phyloP scores from a whole-genome alignment of 306 rosid genomes.

The Canavalia ensiformis region DNA sequence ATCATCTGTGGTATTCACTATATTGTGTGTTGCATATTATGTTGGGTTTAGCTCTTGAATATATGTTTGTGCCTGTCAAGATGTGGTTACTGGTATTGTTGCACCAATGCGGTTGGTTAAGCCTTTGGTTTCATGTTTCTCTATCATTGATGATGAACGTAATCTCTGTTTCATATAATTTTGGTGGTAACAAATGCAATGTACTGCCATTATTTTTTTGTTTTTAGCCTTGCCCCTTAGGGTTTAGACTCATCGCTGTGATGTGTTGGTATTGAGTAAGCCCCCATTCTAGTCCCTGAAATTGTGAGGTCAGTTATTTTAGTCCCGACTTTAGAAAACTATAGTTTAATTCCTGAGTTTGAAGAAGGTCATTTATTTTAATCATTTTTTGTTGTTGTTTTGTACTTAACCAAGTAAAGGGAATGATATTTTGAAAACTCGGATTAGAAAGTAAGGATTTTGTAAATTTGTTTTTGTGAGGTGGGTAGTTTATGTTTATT shows the following conservation, averaged over 20 bases:
- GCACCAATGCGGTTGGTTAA: neutral
- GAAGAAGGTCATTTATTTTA: neutral
- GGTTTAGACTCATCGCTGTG: neutral
- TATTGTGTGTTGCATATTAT: neutral
- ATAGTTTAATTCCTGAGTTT: neutral
- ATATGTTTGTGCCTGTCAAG: constrained; percentile 13
- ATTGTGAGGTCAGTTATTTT: neutral
- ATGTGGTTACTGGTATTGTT: neutral
- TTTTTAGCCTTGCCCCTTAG: neutral
- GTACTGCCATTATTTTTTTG: neutral
- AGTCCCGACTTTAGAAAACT: too few species aligned
- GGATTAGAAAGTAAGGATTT: neutral
- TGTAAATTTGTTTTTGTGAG: neutral
- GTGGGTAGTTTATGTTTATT: constrained; percentile 14
- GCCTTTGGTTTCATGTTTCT: neutral
- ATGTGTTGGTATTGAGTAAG: neutral
- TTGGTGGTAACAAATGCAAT: neutral
- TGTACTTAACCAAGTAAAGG: neutral
- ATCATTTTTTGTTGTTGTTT: neutral
- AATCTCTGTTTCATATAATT: constrained; percentile 3
- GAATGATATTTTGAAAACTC: neutral
- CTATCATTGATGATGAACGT: neutral
- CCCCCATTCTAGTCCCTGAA: neutral
- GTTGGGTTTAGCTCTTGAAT: constrained; percentile 10
- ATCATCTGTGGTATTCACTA: neutral